These are phyloP conservation scores for Pseudodiploospora longispora DNA, from an alignment of 2,329 filamentous ascomycete genomes.

Conservation along the genomic window DNA sequence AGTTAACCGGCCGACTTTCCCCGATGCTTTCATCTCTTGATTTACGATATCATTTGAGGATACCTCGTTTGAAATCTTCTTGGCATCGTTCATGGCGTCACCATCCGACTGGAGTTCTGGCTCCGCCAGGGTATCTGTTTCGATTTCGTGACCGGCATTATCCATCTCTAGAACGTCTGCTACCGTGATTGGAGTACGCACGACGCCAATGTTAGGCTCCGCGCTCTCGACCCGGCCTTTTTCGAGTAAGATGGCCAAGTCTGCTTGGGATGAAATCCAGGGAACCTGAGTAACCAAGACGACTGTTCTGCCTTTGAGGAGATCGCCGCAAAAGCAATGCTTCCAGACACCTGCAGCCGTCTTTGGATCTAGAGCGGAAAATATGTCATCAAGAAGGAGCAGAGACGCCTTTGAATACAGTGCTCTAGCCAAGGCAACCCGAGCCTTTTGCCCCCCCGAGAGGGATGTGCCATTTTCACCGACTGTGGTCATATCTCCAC, in stretches of 20 bases:
- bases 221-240: conserved; percentile 33
- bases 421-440: conserved; percentile 48
- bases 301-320: conserved; percentile 45
- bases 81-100: conserved; percentile 20
- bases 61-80: conserved; percentile 28
- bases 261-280: conserved; percentile 44
- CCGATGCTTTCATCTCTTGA: conserved; percentile 40
- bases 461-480: conserved; percentile 48
- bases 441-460: conserved; percentile 49
- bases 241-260: conserved; percentile 38
- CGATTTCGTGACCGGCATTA: conserved; percentile 11
- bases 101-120: conserved; percentile 20
- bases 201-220: conserved; percentile 38
- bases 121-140: conserved; percentile 18
- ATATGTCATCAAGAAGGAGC: conserved; percentile 50
- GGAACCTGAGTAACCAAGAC: conserved; percentile 50
- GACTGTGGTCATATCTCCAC: conserved; percentile 43
- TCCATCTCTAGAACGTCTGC: conserved; percentile 29
- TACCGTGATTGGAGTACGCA: conserved; percentile 36
- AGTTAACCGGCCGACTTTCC: conserved; percentile 35
- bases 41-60: conserved; percentile 34
- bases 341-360: conserved; percentile 49
- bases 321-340: conserved; percentile 47
- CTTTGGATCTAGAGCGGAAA: conserved; percentile 51
- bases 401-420: conserved; percentile 49